Evolutionary conservation across 139 green algal species (phyloP).

Genomic region (Tetratostichococcus sp.): DNA sequence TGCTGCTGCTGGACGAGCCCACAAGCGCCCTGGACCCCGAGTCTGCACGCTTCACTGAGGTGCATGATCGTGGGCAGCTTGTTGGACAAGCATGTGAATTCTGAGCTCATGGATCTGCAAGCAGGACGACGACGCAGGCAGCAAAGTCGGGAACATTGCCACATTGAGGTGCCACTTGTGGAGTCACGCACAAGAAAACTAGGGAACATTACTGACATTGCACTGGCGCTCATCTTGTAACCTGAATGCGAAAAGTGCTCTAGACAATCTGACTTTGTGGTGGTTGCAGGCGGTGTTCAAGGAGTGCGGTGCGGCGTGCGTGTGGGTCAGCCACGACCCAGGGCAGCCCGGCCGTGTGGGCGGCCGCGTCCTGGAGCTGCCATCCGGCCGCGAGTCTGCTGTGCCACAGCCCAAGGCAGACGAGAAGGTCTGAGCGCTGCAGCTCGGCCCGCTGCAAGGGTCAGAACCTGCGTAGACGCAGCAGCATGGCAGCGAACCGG

Average conservation of each 20-base stretch:
- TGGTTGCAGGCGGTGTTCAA: conserved; percentile 59
- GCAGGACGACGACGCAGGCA: too few relatives aligned
- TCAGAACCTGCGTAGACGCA: too few relatives aligned
- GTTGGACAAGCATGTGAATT: too few relatives aligned
- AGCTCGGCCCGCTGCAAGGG: too few relatives aligned
- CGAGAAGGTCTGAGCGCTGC: neutral
- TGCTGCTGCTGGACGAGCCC: conserved; percentile 86
- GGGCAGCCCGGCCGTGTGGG: conserved; percentile 66
- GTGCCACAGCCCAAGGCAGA: neutral
- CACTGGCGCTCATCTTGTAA: too few relatives aligned
- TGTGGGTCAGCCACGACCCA: conserved; percentile 82
- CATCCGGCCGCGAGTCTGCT: conserved; percentile 31
- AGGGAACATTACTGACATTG: too few relatives aligned
- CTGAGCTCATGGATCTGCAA: too few relatives aligned
- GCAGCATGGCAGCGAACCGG: too few relatives aligned
- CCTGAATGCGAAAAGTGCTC: too few relatives aligned
- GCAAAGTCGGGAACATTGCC: too few relatives aligned
- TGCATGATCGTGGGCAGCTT: neutral
- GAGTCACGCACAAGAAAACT: too few relatives aligned
- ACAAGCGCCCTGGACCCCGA: conserved; percentile 68
- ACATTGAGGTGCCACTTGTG: neutral
- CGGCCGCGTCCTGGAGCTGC: conserved; percentile 66
- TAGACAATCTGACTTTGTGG: neutral
- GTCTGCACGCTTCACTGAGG: conserved; percentile 19
- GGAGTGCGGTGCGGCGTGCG: conserved; percentile 41